Evolutionary conservation across 306 rosid species (phyloP).

Genomic region (Argentina anserina): DNA sequence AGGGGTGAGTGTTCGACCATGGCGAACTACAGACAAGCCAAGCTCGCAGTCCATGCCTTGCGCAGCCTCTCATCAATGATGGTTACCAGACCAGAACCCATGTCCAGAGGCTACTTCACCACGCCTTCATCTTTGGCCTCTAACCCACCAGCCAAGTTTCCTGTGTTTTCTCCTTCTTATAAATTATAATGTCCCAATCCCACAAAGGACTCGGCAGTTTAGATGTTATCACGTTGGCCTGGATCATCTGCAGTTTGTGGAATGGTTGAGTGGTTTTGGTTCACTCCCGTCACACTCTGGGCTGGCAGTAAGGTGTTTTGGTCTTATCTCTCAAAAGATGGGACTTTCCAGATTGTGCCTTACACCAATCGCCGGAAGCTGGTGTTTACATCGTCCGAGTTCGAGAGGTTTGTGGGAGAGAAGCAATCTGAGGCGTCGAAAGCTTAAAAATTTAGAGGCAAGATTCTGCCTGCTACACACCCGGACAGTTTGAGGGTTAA

Average conservation of each 20-base stretch:
- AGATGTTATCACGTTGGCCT: constrained; percentile 74
- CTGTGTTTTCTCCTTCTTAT: constrained; percentile 31
- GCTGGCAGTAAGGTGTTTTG: no score
- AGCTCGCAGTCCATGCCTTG: constrained; percentile 38
- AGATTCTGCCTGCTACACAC: constrained; percentile 66
- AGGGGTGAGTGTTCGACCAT: no score
- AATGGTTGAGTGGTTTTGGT: no score
- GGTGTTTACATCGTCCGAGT: constrained; percentile 44
- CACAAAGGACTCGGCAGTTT: not conserved
- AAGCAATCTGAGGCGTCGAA: constrained; percentile 50
- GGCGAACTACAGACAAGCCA: constrained; percentile 44
- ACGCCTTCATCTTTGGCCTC: constrained; percentile 22
- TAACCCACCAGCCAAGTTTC: constrained; percentile 10
- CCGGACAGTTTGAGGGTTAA: constrained; percentile 75
- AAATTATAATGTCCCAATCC: constrained; percentile 29
- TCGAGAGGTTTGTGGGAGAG: constrained; percentile 77
- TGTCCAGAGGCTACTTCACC: constrained; percentile 23
- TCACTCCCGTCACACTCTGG: no score
- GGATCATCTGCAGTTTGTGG: constrained; percentile 13
- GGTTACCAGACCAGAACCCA: constrained; percentile 16
- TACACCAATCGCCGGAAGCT: constrained; percentile 69
- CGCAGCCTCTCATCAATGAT: constrained; percentile 39
- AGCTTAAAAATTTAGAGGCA: constrained; percentile 44
- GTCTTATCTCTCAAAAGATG: no score
- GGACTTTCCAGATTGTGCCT: constrained; percentile 61